These are phyloP conservation scores for Xylariales sp. DNA, from an alignment of 2,329 filamentous ascomycete genomes.

Conservation along the genomic window DNA sequence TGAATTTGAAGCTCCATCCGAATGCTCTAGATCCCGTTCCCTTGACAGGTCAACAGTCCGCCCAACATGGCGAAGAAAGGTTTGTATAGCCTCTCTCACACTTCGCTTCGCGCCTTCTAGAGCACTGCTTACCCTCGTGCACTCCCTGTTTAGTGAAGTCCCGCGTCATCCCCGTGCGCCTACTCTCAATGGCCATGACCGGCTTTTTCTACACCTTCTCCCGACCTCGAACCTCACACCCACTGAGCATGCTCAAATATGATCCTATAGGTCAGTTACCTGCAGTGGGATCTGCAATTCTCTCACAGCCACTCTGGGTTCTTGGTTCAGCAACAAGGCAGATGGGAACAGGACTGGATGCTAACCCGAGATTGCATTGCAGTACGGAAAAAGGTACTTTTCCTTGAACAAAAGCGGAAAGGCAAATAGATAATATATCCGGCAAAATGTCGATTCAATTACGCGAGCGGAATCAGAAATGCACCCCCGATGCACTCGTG, in stretches of 20 bases:
- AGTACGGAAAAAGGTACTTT: slow-evolving; percentile 95
- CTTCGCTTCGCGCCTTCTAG: not conserved
- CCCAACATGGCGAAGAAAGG: slow-evolving; percentile 12
- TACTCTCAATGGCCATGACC: slow-evolving; percentile 98
- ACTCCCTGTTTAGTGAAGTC: slow-evolving; percentile 63
- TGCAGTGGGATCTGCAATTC: not conserved
- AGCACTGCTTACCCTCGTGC: not conserved
- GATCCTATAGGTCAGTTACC: slow-evolving; percentile 79
- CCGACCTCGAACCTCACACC: slow-evolving; percentile 73
- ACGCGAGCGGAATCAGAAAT: not conserved
- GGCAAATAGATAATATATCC: slow-evolving; percentile 41
- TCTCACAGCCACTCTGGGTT: not conserved
- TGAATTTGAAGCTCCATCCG: not conserved
- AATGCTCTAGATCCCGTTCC: too few relatives aligned
- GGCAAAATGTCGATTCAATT: not conserved
- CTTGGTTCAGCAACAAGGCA: too few relatives aligned
- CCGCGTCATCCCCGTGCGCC: slow-evolving; percentile 86
- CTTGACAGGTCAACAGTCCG: not conserved
- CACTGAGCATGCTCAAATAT: slow-evolving; percentile 98
- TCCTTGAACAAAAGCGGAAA: slow-evolving; percentile 87
- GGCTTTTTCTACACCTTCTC: slow-evolving; percentile 93
- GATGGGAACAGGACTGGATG: too few relatives aligned
- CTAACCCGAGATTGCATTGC: slow-evolving; percentile 1
- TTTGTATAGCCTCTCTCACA: slow-evolving; percentile 1
- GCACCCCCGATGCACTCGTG: not conserved